Percentiles rank a stretch among this genome's conserved stretches.
Conservation (phyloP, 306 rosid genomes). For the Boehmeria nivea region DNA sequence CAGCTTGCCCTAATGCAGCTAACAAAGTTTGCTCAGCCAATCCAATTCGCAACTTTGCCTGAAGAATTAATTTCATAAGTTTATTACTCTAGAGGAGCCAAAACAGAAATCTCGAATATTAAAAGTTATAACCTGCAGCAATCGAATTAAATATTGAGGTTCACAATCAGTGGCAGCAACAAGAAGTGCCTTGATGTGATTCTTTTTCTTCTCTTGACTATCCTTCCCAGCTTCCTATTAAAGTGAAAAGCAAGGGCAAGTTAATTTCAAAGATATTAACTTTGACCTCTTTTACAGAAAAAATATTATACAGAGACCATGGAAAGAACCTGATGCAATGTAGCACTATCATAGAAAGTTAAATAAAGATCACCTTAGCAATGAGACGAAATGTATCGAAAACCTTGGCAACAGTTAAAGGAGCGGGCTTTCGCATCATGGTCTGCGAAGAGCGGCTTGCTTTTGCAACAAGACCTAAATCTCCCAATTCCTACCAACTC, state of each 20-base stretch:
- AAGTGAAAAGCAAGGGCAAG: constrained; percentile 13
- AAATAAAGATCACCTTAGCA: constrained; percentile 57
- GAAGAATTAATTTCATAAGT: constrained; percentile 17
- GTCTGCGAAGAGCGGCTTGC: constrained; percentile 74
- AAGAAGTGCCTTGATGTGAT: constrained; percentile 77
- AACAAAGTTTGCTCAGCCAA: constrained; percentile 83
- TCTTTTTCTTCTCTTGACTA: constrained; percentile 90
- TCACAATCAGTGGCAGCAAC: constrained; percentile 93
- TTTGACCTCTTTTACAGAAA: no score
- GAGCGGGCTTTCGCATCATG: constrained; percentile 78
- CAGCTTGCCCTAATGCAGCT: constrained; percentile 94
- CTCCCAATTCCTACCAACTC: constrained; percentile 58
- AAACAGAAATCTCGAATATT: constrained; percentile 18
- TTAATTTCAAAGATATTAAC: neutral
- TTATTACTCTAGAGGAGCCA: constrained; percentile 20
- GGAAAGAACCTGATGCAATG: neutral
- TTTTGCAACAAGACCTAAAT: constrained; percentile 80
- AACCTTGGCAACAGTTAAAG: constrained; percentile 71
- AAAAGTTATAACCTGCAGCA: constrained; percentile 65
- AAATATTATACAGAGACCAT: no score
- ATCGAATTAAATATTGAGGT: constrained; percentile 75
- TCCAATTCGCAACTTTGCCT: constrained; percentile 86
- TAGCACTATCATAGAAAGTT: neutral
- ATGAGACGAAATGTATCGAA: constrained; percentile 61
- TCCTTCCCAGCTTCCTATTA: constrained; percentile 89